Conservation (phyloP, 2,329 filamentous ascomycete species). For the Chalaropsis thielavioides region DNA sequence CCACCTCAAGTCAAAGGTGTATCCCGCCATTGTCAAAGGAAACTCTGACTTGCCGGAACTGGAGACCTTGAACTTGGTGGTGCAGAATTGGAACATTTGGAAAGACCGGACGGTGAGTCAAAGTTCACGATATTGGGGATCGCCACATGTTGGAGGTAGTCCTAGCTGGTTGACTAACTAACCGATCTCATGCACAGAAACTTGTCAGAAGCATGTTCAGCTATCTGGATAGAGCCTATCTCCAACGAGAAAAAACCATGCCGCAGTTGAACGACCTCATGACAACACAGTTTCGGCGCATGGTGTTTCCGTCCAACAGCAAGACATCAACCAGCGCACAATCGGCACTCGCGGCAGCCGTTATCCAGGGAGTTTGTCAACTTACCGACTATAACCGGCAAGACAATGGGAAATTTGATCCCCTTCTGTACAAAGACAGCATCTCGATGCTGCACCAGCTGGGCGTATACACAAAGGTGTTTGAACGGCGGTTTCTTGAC, state of each 20-base stretch:
- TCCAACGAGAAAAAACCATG: conserved; percentile 56
- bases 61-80: conserved; percentile 44
- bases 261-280: conserved; percentile 69
- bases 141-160: neutral
- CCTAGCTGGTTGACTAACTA: neutral
- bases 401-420: conserved; percentile 41
- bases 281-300: conserved; percentile 57
- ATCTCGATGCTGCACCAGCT: conserved; percentile 78
- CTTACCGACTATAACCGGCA: conserved; percentile 60
- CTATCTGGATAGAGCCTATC: conserved; percentile 80
- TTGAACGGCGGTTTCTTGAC: conserved; percentile 62
- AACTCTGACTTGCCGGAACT: conserved; percentile 39
- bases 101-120: conserved; percentile 27
- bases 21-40: conserved; percentile 37
- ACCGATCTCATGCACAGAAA: conserved; percentile 32
- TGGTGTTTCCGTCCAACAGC: conserved; percentile 30
- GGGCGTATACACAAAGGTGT: conserved; percentile 60
- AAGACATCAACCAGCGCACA: conserved; percentile 1
- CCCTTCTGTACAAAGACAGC: conserved; percentile 53
- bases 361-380: conserved; percentile 49
- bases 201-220: conserved; percentile 81
- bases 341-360: conserved; percentile 20
- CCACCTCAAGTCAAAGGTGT: conserved; percentile 50
- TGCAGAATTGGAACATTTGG: conserved; percentile 60
- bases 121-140: conserved; percentile 13